Evolutionary conservation across 2,329 filamentous ascomycete genomes (phyloP).

Genomic region (Diaporthe destruens): DNA sequence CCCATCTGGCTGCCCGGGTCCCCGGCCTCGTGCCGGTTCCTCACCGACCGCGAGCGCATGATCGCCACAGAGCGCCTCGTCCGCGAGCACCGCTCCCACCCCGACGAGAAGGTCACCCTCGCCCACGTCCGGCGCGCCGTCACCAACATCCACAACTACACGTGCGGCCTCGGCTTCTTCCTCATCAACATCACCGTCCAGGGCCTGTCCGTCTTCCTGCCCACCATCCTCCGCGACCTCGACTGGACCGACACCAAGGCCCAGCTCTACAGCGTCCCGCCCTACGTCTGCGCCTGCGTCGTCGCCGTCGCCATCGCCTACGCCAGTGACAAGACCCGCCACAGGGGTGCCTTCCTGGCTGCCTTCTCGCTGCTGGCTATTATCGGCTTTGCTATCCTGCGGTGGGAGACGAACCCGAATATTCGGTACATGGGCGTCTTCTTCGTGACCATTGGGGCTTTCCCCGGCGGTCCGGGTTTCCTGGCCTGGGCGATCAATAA

Average conservation of each 20-base stretch:
- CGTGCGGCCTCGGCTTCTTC: conserved; percentile 70
- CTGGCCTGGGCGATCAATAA: conserved; percentile 72
- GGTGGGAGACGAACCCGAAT: conserved; percentile 57
- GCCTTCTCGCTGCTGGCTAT: conserved; percentile 57
- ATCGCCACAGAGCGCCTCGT: conserved; percentile 66
- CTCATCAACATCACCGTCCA: conserved; percentile 72
- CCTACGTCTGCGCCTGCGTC: conserved; percentile 57
- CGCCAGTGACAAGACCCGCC: conserved; percentile 56
- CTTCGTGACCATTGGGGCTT: conserved; percentile 67
- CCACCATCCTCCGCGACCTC: conserved; percentile 60
- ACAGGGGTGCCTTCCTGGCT: conserved; percentile 57
- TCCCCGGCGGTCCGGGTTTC: conserved; percentile 70
- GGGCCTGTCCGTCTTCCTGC: conserved; percentile 63
- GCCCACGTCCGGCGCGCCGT: conserved; percentile 65
- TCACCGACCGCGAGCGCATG: conserved; percentile 64
- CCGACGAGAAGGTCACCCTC: conserved; percentile 60
- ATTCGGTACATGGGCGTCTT: conserved; percentile 67
- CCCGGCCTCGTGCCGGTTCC: conserved; percentile 61
- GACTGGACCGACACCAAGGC: conserved; percentile 55
- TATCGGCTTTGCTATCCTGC: conserved; percentile 65
- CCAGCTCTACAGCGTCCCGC: conserved; percentile 60
- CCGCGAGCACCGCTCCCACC: conserved; percentile 60
- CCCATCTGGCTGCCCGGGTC: conserved; percentile 65
- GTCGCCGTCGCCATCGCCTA: conserved; percentile 56
- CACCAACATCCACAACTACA: conserved; percentile 69